Evolutionary conservation across 129 eudicot species (phyloP), one percentile per base, ranked within the genome.

Genomic region (Mikania micrantha): DNA sequence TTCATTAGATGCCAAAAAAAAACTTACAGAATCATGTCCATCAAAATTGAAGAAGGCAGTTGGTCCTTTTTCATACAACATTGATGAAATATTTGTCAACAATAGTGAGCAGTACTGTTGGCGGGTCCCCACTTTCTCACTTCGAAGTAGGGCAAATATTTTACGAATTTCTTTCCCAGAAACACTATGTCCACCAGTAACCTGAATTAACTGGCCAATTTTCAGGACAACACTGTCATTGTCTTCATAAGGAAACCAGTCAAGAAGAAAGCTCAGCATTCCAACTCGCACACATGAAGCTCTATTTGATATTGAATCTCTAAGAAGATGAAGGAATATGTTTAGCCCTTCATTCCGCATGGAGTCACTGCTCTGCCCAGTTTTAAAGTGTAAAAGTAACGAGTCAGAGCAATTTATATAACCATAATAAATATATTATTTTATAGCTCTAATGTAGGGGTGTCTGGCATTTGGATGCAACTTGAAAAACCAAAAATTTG

Each of bases 51-150:
- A 89, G 79, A 94, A 94, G 8, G 99, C 95, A 4, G 88, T 85
- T 24, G 97, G 99, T 73, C 99, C 99, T 76, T 94, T 94, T 86
- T 89, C 99, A 73, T 94, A 89, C 57, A 94, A 77, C 99, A 94
- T 94, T 11, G 99, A 71, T 44, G 87, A 78, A 80, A 94, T 89
- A 79, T 95, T 82, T 48, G 83, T 82, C 53, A 94, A 60, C 70
- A 94, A 73, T 64, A 94, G 68, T 44, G 96, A 86, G 76, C 85
- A 77, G 64, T 82, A 84, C 69, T 77, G 92, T 63, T 82, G 96
- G 45, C 72, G 88, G 59, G 62, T 70, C 70, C 93, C 99, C 68
- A 84, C 80, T 79, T 77, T 83, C 77, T 89, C 93, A 76, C 93
- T 87, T 64, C 99, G 84, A 21, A 94, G 88, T 32, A 94, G 79